Base-by-base conservation (phyloP, 2,329 filamentous ascomycete genomes). In the Aspergillus tubingensis region DNA sequence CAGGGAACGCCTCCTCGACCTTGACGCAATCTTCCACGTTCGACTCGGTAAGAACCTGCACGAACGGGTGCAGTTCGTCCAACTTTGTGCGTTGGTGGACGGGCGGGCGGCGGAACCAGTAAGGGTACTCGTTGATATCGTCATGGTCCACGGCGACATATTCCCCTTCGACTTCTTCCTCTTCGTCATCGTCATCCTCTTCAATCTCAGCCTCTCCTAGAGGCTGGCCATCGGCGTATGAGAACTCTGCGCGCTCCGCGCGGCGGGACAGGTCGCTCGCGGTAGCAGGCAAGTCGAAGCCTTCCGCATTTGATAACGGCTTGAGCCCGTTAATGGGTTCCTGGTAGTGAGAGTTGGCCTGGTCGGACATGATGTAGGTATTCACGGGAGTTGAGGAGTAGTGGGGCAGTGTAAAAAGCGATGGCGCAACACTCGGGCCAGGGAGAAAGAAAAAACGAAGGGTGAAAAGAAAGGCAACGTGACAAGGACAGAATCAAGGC, bases 1-100 rank as follows among this genome's bases (percentile, higher is more conserved):
- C 81, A 27, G 86, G 85, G 68, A 89, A 88, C 8, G 83, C 82
- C 58, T 83, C 79, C 71, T 89, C 86, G 17, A 88, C 80, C 62
- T 76, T 76, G 62, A 85, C 77, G 72, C 86, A 88, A 66, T 84
- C 76, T 19, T 82, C 80, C 11, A 81, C 74, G 63, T 82, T 77
- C 11, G 79, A 78, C 49, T 75, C 64, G 43, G 86, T 91, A 54
- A 97, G 82, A 27, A 90, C 85, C 55, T 91, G 86, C n/a, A 90
- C 84, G 69, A 90, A 89, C 25, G 91, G 87, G 70, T 91, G 85
- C 69, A 91, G 85, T 54, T 85, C 81, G 68, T 88, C 87, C 8
- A 79, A 64, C 58, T 73, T 71, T 38, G 74, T 74, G 57, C 69
- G 74, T 23, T 73, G 71, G 50, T 73, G 73, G n/a, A 70, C 68